Evolutionary conservation across 2,329 filamentous ascomycete species (phyloP).

Genomic region (Zasmidium angulare): DNA sequence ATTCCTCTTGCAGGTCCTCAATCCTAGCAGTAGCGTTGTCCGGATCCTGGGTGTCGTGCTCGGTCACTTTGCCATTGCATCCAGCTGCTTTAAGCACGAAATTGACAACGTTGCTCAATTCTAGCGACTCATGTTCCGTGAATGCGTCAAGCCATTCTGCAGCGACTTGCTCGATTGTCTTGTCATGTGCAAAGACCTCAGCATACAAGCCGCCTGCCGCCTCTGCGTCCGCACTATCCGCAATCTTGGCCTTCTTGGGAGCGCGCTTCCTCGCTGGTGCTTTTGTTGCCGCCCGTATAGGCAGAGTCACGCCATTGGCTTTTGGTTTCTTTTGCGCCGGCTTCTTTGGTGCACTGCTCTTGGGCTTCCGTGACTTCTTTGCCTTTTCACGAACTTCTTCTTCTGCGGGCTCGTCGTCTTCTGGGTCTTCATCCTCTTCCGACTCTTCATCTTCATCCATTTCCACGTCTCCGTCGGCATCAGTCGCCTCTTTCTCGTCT

Average conservation of each 20-base stretch:
- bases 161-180: conserved; percentile 56
- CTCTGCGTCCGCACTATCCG: conserved; percentile 53
- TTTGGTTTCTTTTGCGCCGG: conserved; percentile 56
- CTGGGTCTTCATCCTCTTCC: conserved; percentile 38
- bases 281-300: conserved; percentile 52
- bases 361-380: conserved; percentile 30
- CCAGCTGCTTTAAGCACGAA: conserved; percentile 69
- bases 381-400: conserved; percentile 49
- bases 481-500: conserved; percentile 35
- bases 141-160: conserved; percentile 59
- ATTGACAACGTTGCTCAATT: conserved; percentile 61
- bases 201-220: conserved; percentile 59
- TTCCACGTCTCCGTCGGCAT: conserved; percentile 36
- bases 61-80: conserved; percentile 74
- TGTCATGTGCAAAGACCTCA: conserved; percentile 59
- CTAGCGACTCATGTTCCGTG: conserved; percentile 54
- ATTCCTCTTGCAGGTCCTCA: conserved; percentile 82
- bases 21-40: conserved; percentile 81
- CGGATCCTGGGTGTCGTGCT: conserved; percentile 82
- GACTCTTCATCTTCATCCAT: conserved; percentile 36
- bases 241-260: conserved; percentile 52
- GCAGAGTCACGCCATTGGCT: conserved; percentile 55
- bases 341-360: conserved; percentile 35
- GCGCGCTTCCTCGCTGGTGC: conserved; percentile 41
- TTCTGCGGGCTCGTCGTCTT: conserved; percentile 45